These are phyloP conservation scores for Entomortierella lignicola DNA, from an alignment of 192 early-diverging fungal genomes.

Conservation along the genomic window DNA sequence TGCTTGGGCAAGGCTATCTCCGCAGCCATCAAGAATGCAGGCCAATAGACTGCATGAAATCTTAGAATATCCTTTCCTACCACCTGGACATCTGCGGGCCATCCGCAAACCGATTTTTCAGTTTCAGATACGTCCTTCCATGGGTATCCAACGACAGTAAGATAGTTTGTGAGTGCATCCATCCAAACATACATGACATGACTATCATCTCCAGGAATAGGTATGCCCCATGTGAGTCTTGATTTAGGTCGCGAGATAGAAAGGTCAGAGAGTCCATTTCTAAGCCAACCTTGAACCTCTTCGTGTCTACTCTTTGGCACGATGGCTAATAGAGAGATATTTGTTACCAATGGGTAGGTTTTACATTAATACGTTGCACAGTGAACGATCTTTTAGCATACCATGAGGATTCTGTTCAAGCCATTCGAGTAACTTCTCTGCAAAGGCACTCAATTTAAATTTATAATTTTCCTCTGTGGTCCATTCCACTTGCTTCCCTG, in stretches of 20 bases:
- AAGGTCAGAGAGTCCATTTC: conserved; percentile 74
- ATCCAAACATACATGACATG: conserved; percentile 99
- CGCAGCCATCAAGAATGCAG: conserved; percentile 93
- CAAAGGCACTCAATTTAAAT: conserved; percentile 79
- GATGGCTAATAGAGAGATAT: conserved; percentile 59
- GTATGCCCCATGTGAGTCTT: conserved; percentile 90
- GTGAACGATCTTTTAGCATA: conserved; percentile 3
- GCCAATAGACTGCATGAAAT: conserved; percentile 99
- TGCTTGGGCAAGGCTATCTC: conserved; percentile 77
- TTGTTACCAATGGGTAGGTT: not conserved
- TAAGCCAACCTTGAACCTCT: conserved; percentile 75
- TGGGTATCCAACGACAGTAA: conserved; percentile 89
- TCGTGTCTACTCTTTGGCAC: conserved; percentile 70
- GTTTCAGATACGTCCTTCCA: conserved; percentile 59
- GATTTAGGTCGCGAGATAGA: conserved; percentile 86
- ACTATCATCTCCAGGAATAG: conserved; percentile 85
- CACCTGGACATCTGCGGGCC: conserved; percentile 85
- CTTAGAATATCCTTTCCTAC: conserved; percentile 97
- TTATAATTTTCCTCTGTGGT: conserved; percentile 94
- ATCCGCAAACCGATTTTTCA: conserved; percentile 39
- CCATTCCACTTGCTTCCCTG: conserved; percentile 91
- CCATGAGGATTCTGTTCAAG: conserved; percentile 72
- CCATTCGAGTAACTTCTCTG: conserved; percentile 74
- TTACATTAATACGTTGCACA: not conserved
- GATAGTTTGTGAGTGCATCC: conserved; percentile 94